These are phyloP conservation scores for Fusarium sp. DNA, from an alignment of 2,329 filamentous ascomycete genomes.

Conservation along the genomic window DNA sequence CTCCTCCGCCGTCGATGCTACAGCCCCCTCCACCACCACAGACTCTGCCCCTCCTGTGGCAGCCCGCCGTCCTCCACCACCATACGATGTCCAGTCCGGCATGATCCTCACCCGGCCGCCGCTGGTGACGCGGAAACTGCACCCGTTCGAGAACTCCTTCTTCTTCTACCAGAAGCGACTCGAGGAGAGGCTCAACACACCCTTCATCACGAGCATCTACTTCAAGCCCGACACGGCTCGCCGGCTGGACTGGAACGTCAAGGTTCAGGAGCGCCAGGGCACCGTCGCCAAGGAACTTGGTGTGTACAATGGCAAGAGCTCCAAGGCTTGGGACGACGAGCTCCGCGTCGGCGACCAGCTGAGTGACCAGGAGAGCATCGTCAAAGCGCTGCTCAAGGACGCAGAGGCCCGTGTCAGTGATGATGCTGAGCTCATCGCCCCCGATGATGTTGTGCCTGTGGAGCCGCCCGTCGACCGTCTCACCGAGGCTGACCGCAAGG, in stretches of 20 bases:
- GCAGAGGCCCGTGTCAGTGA: conserved; percentile 74
- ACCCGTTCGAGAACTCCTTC: conserved; percentile 90
- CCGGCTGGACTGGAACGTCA: conserved; percentile 90
- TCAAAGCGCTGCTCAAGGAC: conserved; percentile 79
- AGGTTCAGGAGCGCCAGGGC: conserved; percentile 77
- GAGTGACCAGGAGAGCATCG: conserved; percentile 71
- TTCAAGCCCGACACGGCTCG: conserved; percentile 90
- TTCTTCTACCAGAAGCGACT: conserved; percentile 98
- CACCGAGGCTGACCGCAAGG: conserved; percentile 82
- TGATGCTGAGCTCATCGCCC: conserved; percentile 68
- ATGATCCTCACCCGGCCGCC: conserved; percentile 91
- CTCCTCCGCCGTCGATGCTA: conserved; percentile 46
- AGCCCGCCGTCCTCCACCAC: conserved; percentile 29
- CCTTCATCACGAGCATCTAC: conserved; percentile 93
- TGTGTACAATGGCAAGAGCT: conserved; percentile 77
- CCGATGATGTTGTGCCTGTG: conserved; percentile 72
- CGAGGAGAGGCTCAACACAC: conserved; percentile 89
- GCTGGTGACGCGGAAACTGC: conserved; percentile 84
- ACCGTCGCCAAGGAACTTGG: conserved; percentile 88
- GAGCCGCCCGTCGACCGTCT: conserved; percentile 76
- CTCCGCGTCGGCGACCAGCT: conserved; percentile 78
- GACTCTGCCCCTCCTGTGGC: conserved; percentile 32
- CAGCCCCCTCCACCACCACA: conserved; percentile 31
- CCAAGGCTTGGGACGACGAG: conserved; percentile 91
- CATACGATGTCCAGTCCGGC: conserved; percentile 69